These are phyloP conservation scores for Solanum stenotomum DNA, from an alignment of 257 asterid genomes.

Conservation along the genomic window DNA sequence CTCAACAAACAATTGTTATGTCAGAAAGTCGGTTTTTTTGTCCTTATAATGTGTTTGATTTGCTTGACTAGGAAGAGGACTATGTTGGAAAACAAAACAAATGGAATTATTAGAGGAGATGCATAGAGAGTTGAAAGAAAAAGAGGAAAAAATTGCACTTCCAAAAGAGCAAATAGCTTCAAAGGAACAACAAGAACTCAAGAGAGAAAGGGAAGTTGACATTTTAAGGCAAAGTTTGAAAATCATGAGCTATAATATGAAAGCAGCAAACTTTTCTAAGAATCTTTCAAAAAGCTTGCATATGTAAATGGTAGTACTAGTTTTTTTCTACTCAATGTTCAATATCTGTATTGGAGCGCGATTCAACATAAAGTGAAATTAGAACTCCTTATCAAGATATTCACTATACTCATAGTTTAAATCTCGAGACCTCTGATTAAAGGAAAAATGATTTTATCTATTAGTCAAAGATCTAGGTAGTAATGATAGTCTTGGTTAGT, in stretches of 20 bases:
- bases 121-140: constrained; percentile 35
- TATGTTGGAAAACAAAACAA: constrained; percentile 38
- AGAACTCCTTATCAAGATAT: background rate
- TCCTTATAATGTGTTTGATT: background rate
- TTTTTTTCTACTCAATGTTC: background rate
- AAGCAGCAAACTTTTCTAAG: constrained; percentile 3
- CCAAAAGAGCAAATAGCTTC: constrained; percentile 37
- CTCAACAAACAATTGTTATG: background rate
- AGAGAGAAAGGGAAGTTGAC: constrained; percentile 63
- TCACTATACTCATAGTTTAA: background rate
- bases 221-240: constrained; percentile 67
- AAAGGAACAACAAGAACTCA: constrained; percentile 47
- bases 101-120: constrained; percentile 33
- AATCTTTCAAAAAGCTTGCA: background rate
- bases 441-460: background rate
- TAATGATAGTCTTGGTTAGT: background rate
- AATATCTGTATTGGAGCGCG: background rate
- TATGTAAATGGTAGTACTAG: background rate
- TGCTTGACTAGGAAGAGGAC: constrained; percentile 33
- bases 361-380: background rate
- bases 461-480: background rate
- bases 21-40: background rate
- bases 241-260: constrained; percentile 55
- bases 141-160: constrained; percentile 45
- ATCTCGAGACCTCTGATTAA: background rate